phyloP scores from a whole-genome alignment of 1,139 yeast species.

The Debaryomycetaceae sp. region DNA sequence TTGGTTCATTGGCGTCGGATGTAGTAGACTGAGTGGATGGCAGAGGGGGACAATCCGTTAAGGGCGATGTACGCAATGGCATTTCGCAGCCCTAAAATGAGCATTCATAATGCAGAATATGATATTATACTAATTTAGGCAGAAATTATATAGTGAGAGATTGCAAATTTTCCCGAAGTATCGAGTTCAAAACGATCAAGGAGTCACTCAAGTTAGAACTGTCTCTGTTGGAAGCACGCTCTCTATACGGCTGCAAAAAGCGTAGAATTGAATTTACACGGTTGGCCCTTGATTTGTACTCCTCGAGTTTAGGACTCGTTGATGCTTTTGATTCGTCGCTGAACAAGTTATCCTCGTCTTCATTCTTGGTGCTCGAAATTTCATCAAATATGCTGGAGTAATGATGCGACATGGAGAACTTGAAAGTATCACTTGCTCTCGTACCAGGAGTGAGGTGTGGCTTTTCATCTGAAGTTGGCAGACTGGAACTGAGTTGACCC shows the following conservation, averaged over 20 bases:
- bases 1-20: too few species aligned
- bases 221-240: neutral
- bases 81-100: too few species aligned
- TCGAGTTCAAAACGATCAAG: neutral
- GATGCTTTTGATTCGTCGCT: conserved; percentile 4
- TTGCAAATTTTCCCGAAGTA: neutral
- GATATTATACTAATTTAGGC: too few species aligned
- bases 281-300: neutral
- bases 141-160: too few species aligned
- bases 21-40: too few species aligned
- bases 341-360: conserved; percentile 10
- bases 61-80: too few species aligned
- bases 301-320: conserved; percentile 1
- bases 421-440: conserved; percentile 3
- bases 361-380: conserved; percentile 4
- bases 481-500: neutral
- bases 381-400: conserved; percentile 18
- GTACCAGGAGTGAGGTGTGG: neutral
- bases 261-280: conserved; percentile 2
- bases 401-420: conserved; percentile 13
- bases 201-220: neutral
- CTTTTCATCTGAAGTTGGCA: neutral
- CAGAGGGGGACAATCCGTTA: too few species aligned
- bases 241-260: neutral
- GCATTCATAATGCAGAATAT: too few species aligned